Evolutionary conservation across 768 basidiomycete genomes (phyloP).

Genomic region (Leccinum barrowsii): DNA sequence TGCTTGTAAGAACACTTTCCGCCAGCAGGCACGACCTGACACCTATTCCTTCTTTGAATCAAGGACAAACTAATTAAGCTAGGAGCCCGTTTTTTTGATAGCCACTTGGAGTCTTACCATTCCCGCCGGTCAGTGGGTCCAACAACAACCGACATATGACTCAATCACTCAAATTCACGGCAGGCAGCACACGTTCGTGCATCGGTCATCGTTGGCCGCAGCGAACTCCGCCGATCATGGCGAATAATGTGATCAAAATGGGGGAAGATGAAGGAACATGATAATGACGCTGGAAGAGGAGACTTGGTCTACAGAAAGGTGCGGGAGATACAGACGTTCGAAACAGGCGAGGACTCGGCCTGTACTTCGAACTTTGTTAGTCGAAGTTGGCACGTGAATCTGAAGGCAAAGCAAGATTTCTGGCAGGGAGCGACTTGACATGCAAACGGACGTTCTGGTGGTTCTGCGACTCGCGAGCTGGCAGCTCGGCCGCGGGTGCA

Average conservation of each 20-base stretch:
- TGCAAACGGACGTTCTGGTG: background rate
- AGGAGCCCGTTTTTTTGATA: background rate
- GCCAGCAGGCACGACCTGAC: background rate
- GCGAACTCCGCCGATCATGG: background rate
- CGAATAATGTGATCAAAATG: background rate
- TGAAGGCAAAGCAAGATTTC: background rate
- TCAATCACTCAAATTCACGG: background rate
- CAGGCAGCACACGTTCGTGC: background rate
- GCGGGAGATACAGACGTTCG: background rate
- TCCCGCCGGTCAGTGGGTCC: background rate
- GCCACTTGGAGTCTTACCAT: background rate
- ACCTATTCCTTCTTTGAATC: background rate
- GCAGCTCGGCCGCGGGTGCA: too few species aligned
- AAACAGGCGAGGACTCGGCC: too few species aligned
- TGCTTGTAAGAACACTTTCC: background rate
- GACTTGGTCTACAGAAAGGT: background rate
- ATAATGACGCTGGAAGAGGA: background rate
- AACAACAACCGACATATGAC: background rate
- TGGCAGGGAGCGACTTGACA: background rate
- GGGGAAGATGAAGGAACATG: slow-evolving; percentile 6
- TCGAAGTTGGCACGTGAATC: background rate
- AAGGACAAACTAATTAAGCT: too few species aligned
- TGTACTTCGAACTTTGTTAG: too few species aligned
- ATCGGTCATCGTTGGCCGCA: background rate
- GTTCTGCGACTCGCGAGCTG: too few species aligned